A percentile compares a stretch with the other conserved stretches of the same genome.
These are phyloP conservation scores for Myxozyma nipponensis DNA, from an alignment of 805 yeast genomes.

Conservation along the genomic window DNA sequence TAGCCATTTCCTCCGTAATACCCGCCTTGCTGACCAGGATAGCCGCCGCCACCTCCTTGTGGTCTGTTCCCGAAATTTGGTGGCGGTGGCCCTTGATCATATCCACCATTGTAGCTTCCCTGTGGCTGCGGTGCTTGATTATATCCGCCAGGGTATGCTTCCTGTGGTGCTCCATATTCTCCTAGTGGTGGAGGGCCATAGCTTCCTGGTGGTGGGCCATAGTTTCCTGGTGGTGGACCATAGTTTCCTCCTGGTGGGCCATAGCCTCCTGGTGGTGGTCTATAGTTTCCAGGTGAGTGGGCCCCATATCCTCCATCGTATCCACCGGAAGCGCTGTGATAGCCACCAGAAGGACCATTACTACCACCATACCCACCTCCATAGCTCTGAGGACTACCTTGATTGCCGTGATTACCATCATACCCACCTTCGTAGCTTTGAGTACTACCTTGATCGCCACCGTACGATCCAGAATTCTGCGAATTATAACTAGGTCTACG, in stretches of 20 bases:
- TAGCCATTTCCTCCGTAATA: neutral
- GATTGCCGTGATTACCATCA: neutral
- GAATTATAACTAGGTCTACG: too few species aligned
- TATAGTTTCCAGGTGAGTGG: too few species aligned
- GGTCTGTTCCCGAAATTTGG: neutral
- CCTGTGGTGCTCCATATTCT: too few species aligned
- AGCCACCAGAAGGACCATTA: neutral
- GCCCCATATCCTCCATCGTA: neutral
- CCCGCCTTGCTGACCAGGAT: constrained; percentile 1
- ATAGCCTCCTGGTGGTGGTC: too few species aligned
- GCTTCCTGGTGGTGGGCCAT: neutral
- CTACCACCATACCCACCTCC: neutral
- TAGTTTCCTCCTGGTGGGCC: neutral
- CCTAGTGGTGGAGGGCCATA: neutral
- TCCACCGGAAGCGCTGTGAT: neutral
- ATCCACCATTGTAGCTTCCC: too few species aligned
- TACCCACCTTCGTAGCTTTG: neutral
- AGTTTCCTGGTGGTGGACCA: neutral
- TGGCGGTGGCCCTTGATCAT: neutral
- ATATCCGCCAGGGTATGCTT: neutral
- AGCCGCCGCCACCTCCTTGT: neutral
- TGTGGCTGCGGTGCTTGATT: too few species aligned
- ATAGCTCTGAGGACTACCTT: neutral
- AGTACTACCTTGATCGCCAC: too few species aligned
- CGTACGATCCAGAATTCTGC: too few species aligned